These are phyloP conservation scores for Phytophthora europaea DNA, from an alignment of 352 stramenopile species.

Conservation along the genomic window DNA sequence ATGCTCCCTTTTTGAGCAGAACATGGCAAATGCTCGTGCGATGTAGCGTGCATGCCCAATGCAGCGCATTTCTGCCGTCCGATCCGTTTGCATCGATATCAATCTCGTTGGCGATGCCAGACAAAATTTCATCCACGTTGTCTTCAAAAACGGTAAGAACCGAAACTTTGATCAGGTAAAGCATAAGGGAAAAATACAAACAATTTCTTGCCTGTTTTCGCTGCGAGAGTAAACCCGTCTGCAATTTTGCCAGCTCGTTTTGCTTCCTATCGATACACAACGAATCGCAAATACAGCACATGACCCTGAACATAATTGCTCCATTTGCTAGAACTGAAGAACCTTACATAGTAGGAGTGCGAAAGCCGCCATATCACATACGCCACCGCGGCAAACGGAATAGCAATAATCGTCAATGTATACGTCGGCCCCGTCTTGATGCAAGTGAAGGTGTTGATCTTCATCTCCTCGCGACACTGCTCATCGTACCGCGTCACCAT, in stretches of 20 bases:
- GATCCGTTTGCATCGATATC: slow-evolving; percentile 81
- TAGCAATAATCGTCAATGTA: slow-evolving; percentile 49
- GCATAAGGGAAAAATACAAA: background rate
- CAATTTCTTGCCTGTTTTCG: slow-evolving; percentile 59
- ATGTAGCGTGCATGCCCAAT: slow-evolving; percentile 84
- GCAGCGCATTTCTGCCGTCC: slow-evolving; percentile 80
- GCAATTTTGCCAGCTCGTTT: slow-evolving; percentile 54
- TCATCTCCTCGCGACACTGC: slow-evolving; percentile 49
- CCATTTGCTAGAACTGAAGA: background rate
- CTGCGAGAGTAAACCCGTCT: slow-evolving; percentile 77
- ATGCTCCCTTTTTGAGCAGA: slow-evolving; percentile 85
- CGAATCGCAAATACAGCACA: background rate
- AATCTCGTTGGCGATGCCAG: slow-evolving; percentile 73
- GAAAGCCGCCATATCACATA: slow-evolving; percentile 72
- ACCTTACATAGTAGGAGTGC: slow-evolving; percentile 66
- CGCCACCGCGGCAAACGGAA: slow-evolving; percentile 51
- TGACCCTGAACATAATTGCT: background rate
- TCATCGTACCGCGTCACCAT: slow-evolving; percentile 66
- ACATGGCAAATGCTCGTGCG: slow-evolving; percentile 83
- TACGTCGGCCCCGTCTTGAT: slow-evolving; percentile 55
- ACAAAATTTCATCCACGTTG: slow-evolving; percentile 81
- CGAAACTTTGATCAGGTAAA: background rate
- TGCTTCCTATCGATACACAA: slow-evolving; percentile 50
- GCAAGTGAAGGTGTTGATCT: slow-evolving; percentile 68
- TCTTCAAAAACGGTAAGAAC: slow-evolving; percentile 39